Conservation (phyloP, 306 rosid genomes). For the Castanea mollissima region DNA sequence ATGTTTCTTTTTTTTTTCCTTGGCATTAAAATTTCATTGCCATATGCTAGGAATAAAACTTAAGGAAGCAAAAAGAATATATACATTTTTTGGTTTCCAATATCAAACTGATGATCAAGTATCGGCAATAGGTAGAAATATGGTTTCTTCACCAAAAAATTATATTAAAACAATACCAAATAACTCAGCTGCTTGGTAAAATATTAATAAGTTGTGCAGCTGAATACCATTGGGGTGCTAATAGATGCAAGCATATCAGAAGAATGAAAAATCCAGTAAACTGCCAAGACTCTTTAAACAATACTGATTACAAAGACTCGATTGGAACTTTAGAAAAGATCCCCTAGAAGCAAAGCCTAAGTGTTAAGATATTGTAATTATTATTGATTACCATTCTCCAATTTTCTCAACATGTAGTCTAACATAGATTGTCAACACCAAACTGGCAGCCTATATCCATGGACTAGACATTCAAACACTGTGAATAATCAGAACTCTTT, state of each 20-base stretch:
- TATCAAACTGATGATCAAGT: slow-evolving; percentile 6
- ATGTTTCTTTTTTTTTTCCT: background rate
- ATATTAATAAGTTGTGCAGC: background rate
- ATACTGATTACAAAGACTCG: background rate
- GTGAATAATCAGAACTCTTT: no score
- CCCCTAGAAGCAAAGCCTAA: background rate
- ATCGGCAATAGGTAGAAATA: background rate
- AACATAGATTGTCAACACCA: background rate
- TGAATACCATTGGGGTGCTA: background rate
- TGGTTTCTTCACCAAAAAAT: background rate
- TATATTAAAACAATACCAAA: background rate
- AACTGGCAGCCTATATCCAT: background rate
- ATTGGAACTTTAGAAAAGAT: background rate
- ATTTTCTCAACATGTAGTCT: background rate
- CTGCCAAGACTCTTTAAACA: background rate
- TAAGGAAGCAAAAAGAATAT: slow-evolving; percentile 1
- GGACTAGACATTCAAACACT: background rate
- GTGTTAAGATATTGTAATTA: background rate
- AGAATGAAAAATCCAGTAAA: background rate
- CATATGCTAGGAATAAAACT: slow-evolving; percentile 1
- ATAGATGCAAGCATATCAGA: background rate
- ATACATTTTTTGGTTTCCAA: background rate
- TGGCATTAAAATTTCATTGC: background rate
- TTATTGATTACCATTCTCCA: background rate
- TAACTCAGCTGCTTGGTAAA: no score